Conservation (phyloP, 1,284 basidiomycete genomes). For the Cryptococcus floricola region DNA sequence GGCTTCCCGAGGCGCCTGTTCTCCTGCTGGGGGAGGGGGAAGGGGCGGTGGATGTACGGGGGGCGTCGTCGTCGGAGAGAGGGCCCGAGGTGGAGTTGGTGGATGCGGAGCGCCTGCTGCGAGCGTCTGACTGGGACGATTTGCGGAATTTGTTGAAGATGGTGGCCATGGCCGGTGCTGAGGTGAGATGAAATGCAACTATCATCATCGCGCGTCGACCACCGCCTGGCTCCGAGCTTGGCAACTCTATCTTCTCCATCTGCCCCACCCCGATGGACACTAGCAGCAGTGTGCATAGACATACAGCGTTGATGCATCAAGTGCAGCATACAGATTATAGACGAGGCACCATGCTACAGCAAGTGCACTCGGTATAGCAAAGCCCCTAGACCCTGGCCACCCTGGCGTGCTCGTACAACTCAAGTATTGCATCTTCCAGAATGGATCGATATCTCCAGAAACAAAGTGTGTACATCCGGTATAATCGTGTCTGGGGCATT, state of each 20-base stretch:
- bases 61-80: background rate
- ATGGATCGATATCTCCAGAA: background rate
- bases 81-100: background rate
- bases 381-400: background rate
- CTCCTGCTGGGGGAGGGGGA: background rate
- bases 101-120: background rate
- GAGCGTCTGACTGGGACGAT: background rate
- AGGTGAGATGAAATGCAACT: background rate
- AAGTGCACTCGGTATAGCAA: background rate
- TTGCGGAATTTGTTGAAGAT: background rate
- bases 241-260: too few relatives aligned
- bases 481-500: constrained; percentile 1
- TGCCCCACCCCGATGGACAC: too few relatives aligned
- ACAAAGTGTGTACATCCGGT: background rate
- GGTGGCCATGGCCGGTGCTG: background rate
- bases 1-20: constrained; percentile 9
- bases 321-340: too few relatives aligned
- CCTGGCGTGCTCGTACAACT: background rate
- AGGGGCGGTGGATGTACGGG: background rate
- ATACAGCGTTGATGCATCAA: too few relatives aligned
- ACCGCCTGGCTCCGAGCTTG: too few relatives aligned
- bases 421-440: background rate
- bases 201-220: background rate
- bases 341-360: background rate
- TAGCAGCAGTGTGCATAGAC: too few relatives aligned